These are phyloP conservation scores for Boeremia lycopersici DNA, from an alignment of 2,329 filamentous ascomycete genomes.

Conservation along the genomic window DNA sequence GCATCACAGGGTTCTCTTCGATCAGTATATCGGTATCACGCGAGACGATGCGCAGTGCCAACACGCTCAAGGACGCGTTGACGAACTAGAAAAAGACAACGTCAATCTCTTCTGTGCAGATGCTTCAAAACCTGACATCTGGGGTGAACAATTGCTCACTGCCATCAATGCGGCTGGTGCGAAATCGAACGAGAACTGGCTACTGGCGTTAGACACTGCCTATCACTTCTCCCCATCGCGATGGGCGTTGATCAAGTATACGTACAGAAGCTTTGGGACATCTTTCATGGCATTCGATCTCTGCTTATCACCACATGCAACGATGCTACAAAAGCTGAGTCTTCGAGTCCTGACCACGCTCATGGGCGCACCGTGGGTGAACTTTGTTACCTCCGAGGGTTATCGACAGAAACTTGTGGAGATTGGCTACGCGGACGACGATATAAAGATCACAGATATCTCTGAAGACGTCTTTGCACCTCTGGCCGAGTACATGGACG, in stretches of 20 bases:
- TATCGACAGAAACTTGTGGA: constrained; percentile 55
- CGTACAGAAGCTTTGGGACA: constrained; percentile 51
- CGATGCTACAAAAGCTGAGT: constrained; percentile 30
- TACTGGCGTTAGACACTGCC: constrained; percentile 62
- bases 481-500: constrained; percentile 53
- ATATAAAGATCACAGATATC: constrained; percentile 57
- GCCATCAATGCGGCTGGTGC: constrained; percentile 10
- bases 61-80: constrained; percentile 32
- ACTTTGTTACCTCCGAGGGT: constrained; percentile 55
- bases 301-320: constrained; percentile 41
- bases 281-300: constrained; percentile 64
- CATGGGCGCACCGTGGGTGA: constrained; percentile 56
- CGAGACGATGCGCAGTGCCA: constrained; percentile 55
- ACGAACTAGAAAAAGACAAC: constrained; percentile 6
- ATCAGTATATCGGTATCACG: constrained; percentile 60
- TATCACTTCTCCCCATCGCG: constrained; percentile 64
- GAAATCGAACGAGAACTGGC: constrained; percentile 50
- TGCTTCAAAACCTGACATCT: constrained; percentile 55
- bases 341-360: constrained; percentile 54
- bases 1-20: constrained; percentile 14
- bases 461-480: constrained; percentile 61
- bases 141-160: constrained; percentile 42
- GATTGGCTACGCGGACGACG: constrained; percentile 54
- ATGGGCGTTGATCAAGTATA: constrained; percentile 53
- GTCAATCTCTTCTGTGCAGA: constrained; percentile 57